Evolutionary conservation across 306 rosid genomes (phyloP).

Genomic region (Cicer yamashitae): DNA sequence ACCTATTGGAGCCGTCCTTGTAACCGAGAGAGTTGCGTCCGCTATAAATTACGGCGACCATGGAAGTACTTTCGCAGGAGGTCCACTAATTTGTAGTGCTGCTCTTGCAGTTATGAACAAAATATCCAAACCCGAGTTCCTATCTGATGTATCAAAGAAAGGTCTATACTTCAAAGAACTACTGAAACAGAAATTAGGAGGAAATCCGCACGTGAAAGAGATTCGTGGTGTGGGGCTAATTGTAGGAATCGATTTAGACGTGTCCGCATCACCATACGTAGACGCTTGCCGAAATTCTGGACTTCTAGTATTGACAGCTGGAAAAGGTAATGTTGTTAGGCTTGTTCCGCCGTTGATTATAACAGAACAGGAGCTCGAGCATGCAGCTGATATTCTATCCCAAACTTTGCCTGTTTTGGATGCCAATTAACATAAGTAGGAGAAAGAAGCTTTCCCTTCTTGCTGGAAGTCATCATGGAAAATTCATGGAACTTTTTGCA

Average conservation of each 20-base stretch:
- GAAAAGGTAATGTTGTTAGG: constrained; percentile 85
- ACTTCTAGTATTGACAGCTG: constrained; percentile 79
- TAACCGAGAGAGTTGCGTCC: constrained; percentile 82
- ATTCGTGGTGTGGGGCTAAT: constrained; percentile 83
- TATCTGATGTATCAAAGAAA: constrained; percentile 67
- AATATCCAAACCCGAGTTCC: constrained; percentile 68
- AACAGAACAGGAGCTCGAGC: constrained; percentile 75
- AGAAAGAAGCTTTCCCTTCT: constrained; percentile 15
- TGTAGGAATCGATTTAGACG: constrained; percentile 78
- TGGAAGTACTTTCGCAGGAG: constrained; percentile 93
- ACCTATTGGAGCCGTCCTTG: constrained; percentile 82
- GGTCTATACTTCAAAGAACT: constrained; percentile 72
- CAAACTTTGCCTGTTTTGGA: constrained; percentile 64
- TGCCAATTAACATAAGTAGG: constrained; percentile 44
- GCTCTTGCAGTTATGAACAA: constrained; percentile 78
- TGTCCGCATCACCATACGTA: constrained; percentile 64
- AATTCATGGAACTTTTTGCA: constrained; percentile 1
- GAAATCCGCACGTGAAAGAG: constrained; percentile 72
- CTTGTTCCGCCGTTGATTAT: constrained; percentile 92
- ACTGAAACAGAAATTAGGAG: constrained; percentile 71
- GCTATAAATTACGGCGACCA: constrained; percentile 80
- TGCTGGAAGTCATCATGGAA: background rate
- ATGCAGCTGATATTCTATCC: constrained; percentile 64
- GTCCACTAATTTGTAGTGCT: constrained; percentile 73
- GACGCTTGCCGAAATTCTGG: constrained; percentile 82